phyloP scores from a whole-genome alignment of 2,329 filamentous ascomycete genomes.

The Apiospora pterosperma region DNA sequence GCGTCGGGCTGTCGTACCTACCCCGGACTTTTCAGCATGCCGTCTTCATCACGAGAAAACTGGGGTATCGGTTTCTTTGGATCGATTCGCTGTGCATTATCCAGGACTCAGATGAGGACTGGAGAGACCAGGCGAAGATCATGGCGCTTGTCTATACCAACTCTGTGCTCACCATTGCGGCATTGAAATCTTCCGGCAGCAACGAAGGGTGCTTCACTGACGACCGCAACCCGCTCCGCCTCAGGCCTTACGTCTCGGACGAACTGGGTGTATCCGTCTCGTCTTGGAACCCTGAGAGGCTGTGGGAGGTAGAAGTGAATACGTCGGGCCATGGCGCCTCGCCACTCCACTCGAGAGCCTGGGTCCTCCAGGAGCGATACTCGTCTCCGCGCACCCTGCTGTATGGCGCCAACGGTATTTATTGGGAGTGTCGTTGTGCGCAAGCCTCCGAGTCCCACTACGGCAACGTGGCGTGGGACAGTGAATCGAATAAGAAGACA shows the following conservation, averaged over 20 bases:
- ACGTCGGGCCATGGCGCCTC: slow-evolving; percentile 1
- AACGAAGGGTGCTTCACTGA: neutral
- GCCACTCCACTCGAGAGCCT: slow-evolving; percentile 7
- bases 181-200: slow-evolving; percentile 2
- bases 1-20: neutral
- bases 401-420: slow-evolving; percentile 6
- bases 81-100: slow-evolving; percentile 13
- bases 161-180: slow-evolving; percentile 9
- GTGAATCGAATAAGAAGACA: slow-evolving; percentile 8
- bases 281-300: neutral
- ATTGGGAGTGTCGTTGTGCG: slow-evolving; percentile 9
- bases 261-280: slow-evolving; percentile 1
- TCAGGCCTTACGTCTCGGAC: neutral
- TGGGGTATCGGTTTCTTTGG: slow-evolving; percentile 9
- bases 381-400: slow-evolving; percentile 8
- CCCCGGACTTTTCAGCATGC: slow-evolving; percentile 9
- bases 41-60: neutral
- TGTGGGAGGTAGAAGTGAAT: slow-evolving; percentile 7
- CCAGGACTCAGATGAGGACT: slow-evolving; percentile 7
- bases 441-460: slow-evolving; percentile 8
- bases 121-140: slow-evolving; percentile 3
- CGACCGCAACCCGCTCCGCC: slow-evolving; percentile 3
- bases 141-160: slow-evolving; percentile 9
- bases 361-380: slow-evolving; percentile 10
- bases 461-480: neutral